phyloP scores from a whole-genome alignment of 2,329 filamentous ascomycete genomes.

The Neofusicoccum parvum region DNA sequence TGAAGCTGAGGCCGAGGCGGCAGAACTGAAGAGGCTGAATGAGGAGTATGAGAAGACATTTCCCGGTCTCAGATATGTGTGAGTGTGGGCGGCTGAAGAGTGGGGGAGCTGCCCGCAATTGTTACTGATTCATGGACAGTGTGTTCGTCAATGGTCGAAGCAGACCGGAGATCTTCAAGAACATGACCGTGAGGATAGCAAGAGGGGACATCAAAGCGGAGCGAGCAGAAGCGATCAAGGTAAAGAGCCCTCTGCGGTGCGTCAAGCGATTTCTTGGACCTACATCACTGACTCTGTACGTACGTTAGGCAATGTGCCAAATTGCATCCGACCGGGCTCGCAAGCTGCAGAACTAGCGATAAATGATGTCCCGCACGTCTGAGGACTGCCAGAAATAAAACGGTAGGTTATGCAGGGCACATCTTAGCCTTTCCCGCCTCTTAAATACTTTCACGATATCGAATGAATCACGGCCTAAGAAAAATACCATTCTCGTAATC shows the following conservation, averaged over 20 bases:
- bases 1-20: constrained; percentile 55
- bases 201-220: constrained; percentile 68
- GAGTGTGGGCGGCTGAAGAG: constrained; percentile 29
- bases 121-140: constrained; percentile 37
- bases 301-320: constrained; percentile 82
- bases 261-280: not conserved
- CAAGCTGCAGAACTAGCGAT: constrained; percentile 55
- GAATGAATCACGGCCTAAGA: not conserved
- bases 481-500: not conserved
- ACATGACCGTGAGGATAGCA: constrained; percentile 76
- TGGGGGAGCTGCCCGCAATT: not conserved
- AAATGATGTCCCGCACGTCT: not conserved
- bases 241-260: constrained; percentile 38
- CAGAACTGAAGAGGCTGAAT: constrained; percentile 66
- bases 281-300: constrained; percentile 25
- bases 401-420: not conserved
- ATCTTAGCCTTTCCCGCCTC: not conserved
- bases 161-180: constrained; percentile 73
- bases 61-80: constrained; percentile 81
- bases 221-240: constrained; percentile 73
- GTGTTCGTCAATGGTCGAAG: constrained; percentile 87
- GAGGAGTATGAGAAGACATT: constrained; percentile 77
- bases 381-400: not conserved
- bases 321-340: constrained; percentile 79
- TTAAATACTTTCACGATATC: not conserved